Evolutionary conservation across 2,329 filamentous ascomycete genomes (phyloP).

Genomic region (Diaporthe helianthi): DNA sequence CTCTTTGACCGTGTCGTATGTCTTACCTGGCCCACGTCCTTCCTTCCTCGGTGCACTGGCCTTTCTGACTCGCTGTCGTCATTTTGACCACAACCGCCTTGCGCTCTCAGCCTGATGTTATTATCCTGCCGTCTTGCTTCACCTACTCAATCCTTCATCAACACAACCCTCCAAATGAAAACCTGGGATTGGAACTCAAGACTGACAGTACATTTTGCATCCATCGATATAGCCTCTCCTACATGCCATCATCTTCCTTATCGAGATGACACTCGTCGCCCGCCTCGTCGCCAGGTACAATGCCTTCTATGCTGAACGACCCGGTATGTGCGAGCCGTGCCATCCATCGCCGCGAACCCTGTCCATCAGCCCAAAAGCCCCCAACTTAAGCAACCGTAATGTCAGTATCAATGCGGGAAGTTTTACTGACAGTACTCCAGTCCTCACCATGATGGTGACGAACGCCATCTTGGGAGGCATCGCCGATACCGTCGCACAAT

Average conservation of each 20-base stretch:
- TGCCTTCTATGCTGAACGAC: conserved; percentile 89
- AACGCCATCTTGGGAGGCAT: conserved; percentile 95
- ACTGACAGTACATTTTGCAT: conserved; percentile 33
- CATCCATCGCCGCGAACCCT: not conserved
- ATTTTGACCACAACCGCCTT: conserved; percentile 27
- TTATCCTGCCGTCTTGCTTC: not conserved
- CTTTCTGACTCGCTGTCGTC: conserved; percentile 29
- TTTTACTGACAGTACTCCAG: conserved; percentile 50
- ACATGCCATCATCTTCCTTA: conserved; percentile 81
- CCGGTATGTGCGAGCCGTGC: conserved; percentile 62
- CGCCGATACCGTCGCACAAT: conserved; percentile 94
- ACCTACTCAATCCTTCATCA: not conserved
- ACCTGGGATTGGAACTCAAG: not conserved
- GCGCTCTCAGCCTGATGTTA: conserved; percentile 1
- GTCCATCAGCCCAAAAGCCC: not conserved
- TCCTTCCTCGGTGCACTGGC: conserved; percentile 20
- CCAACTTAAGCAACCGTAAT: not conserved
- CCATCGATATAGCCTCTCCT: conserved; percentile 74
- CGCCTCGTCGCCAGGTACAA: conserved; percentile 89
- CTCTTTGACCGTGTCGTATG: conserved; percentile 77
- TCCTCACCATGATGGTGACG: conserved; percentile 98
- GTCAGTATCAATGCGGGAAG: not conserved
- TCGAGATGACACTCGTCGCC: conserved; percentile 87
- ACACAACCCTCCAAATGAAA: not conserved
- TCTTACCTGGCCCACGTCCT: conserved; percentile 39